A percentile compares a stretch with the other conserved stretches of the same genome.
Conservation (phyloP, 192 early-diverging fungal species). For the Backusella luteola region DNA sequence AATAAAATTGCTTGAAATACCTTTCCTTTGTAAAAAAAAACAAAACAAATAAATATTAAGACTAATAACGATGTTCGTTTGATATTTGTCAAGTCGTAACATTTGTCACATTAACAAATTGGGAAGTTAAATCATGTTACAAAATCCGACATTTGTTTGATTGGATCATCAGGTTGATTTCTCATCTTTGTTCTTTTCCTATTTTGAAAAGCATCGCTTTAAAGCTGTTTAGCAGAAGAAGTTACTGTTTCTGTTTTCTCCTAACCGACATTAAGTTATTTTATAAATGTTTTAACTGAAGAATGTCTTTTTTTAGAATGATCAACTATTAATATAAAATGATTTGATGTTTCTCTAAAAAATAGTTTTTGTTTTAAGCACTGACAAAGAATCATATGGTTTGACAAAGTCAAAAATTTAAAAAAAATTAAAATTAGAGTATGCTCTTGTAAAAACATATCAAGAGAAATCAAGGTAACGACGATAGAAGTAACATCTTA, state of each 20-base stretch:
- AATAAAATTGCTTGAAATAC: background rate
- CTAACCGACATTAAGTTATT: background rate
- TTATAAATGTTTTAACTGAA: background rate
- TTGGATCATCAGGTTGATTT: background rate
- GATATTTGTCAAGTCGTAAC: background rate
- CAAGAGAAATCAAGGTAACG: background rate
- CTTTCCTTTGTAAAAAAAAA: background rate
- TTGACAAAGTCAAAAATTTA: background rate
- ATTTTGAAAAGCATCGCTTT: background rate
- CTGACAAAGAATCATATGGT: background rate
- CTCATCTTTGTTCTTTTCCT: background rate
- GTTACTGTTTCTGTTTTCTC: background rate
- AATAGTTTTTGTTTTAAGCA: background rate
- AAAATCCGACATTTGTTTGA: background rate
- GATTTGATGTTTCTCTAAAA: background rate
- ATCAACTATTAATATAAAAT: background rate
- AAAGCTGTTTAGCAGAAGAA: background rate
- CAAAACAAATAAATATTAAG: background rate
- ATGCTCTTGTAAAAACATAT: no score
- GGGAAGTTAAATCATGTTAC: background rate
- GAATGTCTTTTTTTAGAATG: background rate
- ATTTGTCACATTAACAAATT: constrained; percentile 4
- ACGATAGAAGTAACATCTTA: background rate
- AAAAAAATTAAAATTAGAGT: no score
- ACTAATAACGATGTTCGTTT: background rate